Evolutionary conservation across 2,329 filamentous ascomycete genomes (phyloP), one percentile per base, ranked within the genome.

Genomic region (Lasiodiplodia sp.): DNA sequence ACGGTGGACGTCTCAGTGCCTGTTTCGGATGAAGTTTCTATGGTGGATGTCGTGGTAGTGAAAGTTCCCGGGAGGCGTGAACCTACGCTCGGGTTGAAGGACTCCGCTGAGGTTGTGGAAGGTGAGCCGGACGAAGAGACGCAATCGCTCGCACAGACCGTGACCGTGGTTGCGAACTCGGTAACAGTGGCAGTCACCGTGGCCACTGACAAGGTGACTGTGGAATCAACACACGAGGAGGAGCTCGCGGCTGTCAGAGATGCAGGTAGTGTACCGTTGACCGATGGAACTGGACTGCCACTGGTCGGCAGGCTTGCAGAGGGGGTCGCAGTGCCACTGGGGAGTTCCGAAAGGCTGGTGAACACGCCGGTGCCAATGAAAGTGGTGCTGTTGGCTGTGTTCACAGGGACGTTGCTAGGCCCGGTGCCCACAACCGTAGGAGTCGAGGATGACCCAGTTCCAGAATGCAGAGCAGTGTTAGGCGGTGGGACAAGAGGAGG

Each of bases 101-200:
- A 38, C 4, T 44, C 53, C 47, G 28, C 40, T 44, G 67, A 28
- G 16, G 67, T 64, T 34, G 63, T 23, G 21, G 66, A 51, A 11
- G 58, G 21, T 37, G 34, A 51, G 12, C 25, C 18, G 28, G 67
- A 56, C 2, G 68, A 21, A 4, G 62, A 67, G 23, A 60, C 34
- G 53, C 60, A 57, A 34, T 51, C 49, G 37, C 34, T 60, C 11
- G 70, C 67, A 53, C 66, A 60, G 18, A 58, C 23, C 14, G 69
- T 44, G 34, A 69, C 49, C n/a, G 70, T 62, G 1, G 62, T 34
- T 14, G 37, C 23, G 14, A 52, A 31, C 11, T 60, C 40, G 49
- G 25, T 67, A 57, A 25, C 67, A 66, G 4, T 70, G 64, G 21
- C 72, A 14, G 71, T 73, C 18, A 70, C 68, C 12, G 70, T 66